These are phyloP conservation scores for Capsicum pubescens DNA, from an alignment of 257 asterid genomes.

Conservation along the genomic window DNA sequence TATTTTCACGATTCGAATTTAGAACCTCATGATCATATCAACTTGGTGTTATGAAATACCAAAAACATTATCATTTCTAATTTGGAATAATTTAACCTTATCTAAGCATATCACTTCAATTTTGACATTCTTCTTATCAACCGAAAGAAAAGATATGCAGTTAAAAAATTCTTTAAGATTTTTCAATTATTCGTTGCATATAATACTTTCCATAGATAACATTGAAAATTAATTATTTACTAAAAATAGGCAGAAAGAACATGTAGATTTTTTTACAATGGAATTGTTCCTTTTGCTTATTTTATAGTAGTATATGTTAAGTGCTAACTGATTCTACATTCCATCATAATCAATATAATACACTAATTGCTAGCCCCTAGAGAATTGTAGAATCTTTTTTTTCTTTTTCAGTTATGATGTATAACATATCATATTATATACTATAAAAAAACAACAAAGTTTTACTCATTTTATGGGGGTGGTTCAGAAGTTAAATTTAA, in stretches of 20 bases:
- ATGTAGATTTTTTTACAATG: background rate
- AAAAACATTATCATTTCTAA: constrained; percentile 11
- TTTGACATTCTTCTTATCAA: constrained; percentile 33
- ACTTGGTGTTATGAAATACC: background rate
- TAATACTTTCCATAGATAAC: background rate
- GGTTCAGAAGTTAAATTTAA: no score
- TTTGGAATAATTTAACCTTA: constrained; percentile 23
- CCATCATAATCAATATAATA: background rate
- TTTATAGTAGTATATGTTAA: background rate
- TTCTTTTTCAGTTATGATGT: background rate
- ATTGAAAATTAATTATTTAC: background rate
- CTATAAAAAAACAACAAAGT: no score
- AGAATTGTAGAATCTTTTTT: background rate
- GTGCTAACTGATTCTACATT: constrained; percentile 2
- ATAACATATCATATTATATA: background rate
- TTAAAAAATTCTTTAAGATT: constrained; percentile 14
- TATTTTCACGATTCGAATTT: no score
- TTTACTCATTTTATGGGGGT: no score
- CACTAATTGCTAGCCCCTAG: background rate
- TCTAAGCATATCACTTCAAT: constrained; percentile 27
- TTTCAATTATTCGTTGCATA: constrained; percentile 29
- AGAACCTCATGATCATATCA: no score
- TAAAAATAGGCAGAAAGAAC: background rate
- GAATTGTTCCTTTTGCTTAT: constrained; percentile 1
- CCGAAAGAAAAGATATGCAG: background rate